Evolutionary conservation across 2,329 filamentous ascomycete genomes (phyloP).

Genomic region (Diaporthe sp.): DNA sequence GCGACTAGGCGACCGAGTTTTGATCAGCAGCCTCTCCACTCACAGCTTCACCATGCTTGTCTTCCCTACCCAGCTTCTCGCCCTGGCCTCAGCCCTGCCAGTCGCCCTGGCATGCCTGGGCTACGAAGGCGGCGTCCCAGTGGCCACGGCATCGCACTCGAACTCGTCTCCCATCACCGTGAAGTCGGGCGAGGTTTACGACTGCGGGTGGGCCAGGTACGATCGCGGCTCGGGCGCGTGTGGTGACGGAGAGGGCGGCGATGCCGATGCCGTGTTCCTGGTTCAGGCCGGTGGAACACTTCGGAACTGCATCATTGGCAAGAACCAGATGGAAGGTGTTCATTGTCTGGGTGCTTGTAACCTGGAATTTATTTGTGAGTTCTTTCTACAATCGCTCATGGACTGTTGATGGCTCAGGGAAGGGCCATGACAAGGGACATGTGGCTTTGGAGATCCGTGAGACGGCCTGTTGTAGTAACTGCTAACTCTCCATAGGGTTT

Average conservation of each 20-base stretch:
- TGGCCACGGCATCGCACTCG: not conserved
- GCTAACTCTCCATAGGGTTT: not conserved
- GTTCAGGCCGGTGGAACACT: slow-evolving; percentile 58
- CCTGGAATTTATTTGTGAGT: slow-evolving; percentile 54
- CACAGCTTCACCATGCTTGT: not conserved
- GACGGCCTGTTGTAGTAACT: too few relatives aligned
- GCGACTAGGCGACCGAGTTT: not conserved
- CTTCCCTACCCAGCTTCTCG: slow-evolving; percentile 1
- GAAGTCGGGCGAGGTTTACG: slow-evolving; percentile 49
- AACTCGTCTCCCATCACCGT: slow-evolving; percentile 34
- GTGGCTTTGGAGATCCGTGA: too few relatives aligned
- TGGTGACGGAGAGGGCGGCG: slow-evolving; percentile 56
- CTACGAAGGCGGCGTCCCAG: slow-evolving; percentile 17
- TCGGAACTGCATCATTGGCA: slow-evolving; percentile 62
- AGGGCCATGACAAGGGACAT: not conserved
- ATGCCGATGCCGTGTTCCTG: slow-evolving; percentile 59
- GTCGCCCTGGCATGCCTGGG: slow-evolving; percentile 21
- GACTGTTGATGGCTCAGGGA: not conserved
- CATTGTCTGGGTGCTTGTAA: slow-evolving; percentile 61
- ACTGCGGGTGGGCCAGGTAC: slow-evolving; percentile 54
- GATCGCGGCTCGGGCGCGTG: slow-evolving; percentile 58
- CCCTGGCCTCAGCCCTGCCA: slow-evolving; percentile 11
- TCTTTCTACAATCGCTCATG: not conserved
- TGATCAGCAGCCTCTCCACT: not conserved
- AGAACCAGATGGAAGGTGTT: slow-evolving; percentile 60